Evolutionary conservation across 2,329 filamentous ascomycete genomes (phyloP).

Genomic region (Fusarium sacchari): DNA sequence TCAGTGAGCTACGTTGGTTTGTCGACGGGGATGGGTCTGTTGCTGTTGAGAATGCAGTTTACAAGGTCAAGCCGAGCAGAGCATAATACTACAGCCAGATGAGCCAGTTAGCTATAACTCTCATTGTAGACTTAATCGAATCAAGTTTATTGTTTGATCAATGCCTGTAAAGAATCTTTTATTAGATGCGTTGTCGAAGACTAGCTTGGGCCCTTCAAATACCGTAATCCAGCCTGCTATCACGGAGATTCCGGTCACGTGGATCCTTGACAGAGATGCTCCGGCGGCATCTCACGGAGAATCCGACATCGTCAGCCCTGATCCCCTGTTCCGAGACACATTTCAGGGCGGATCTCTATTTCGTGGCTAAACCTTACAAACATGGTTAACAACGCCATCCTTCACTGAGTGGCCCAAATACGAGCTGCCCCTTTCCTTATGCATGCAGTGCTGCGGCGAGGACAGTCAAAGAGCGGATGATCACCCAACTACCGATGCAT

Average conservation of each 20-base stretch:
- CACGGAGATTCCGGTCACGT: neutral
- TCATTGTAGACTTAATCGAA: no score
- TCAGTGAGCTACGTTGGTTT: slow-evolving; percentile 7
- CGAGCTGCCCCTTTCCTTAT: neutral
- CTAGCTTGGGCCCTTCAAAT: neutral
- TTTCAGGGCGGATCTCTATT: neutral
- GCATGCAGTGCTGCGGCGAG: neutral
- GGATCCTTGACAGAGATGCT: accelerated
- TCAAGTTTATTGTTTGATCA: no score
- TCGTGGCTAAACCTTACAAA: neutral
- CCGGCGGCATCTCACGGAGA: neutral
- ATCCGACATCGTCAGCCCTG: neutral
- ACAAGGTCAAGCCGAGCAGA: neutral
- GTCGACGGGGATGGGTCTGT: neutral
- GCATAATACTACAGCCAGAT: accelerated
- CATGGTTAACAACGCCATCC: neutral
- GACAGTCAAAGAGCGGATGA: neutral
- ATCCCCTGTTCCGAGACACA: neutral
- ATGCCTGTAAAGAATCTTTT: no score
- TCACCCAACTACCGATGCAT: neutral
- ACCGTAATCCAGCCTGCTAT: accelerated
- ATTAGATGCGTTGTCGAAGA: no score
- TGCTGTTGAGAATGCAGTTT: slow-evolving; percentile 6
- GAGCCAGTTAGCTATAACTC: neutral
- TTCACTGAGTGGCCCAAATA: neutral